These are phyloP conservation scores for Xylaria hypoxylon DNA, from an alignment of 2,329 filamentous ascomycete species.

Conservation along the genomic window DNA sequence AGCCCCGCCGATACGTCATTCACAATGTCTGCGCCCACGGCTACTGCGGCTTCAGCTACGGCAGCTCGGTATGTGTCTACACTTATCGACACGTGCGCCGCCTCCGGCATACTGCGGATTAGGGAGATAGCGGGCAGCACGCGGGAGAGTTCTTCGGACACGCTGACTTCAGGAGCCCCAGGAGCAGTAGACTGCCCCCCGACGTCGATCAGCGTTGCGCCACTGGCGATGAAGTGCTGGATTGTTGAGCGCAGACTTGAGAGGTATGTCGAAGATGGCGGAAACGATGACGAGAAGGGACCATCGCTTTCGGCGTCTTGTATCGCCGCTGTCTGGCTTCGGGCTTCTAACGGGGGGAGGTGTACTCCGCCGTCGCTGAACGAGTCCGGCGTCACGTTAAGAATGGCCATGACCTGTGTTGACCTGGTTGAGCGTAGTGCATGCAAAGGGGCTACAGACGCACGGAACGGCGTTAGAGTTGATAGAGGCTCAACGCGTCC, in stretches of 20 bases:
- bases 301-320: neutral
- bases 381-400: constrained; percentile 95
- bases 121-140: constrained; percentile 82
- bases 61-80: constrained; percentile 91
- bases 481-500: constrained; percentile 61
- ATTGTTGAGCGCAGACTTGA: constrained; percentile 70
- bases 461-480: constrained; percentile 67
- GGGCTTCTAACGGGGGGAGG: constrained; percentile 43
- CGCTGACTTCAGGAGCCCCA: constrained; percentile 73
- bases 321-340: neutral
- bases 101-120: constrained; percentile 75
- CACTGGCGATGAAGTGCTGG: constrained; percentile 70
- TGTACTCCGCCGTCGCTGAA: constrained; percentile 91
- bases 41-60: constrained; percentile 81
- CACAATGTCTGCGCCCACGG: constrained; percentile 87
- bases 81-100: constrained; percentile 76
- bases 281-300: constrained; percentile 5
- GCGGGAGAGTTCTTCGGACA: constrained; percentile 79
- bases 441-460: constrained; percentile 65
- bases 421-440: constrained; percentile 67
- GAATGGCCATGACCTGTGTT: constrained; percentile 90
- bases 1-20: constrained; percentile 92
- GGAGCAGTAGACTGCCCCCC: constrained; percentile 95
- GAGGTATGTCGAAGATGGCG: constrained; percentile 39
- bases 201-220: constrained; percentile 88